Evolutionary conservation across 164 flowering plant genomes (phyloP).

Genomic region (Houttuynia cordata): DNA sequence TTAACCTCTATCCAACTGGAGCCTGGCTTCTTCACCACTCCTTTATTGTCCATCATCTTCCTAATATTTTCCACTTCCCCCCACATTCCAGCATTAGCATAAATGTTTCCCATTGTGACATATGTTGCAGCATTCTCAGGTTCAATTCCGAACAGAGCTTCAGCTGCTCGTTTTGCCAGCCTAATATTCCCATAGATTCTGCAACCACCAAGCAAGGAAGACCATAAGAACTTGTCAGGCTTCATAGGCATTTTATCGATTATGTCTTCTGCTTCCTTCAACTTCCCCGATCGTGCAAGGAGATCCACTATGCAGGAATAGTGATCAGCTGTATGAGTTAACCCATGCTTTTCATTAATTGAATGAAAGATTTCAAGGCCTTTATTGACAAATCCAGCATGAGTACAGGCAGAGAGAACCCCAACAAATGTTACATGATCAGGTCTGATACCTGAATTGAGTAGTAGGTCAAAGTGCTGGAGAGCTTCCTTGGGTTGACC

Average conservation of each 20-base stretch:
- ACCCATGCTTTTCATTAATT: slow-evolving; percentile 19
- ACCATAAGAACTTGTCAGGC: slow-evolving; percentile 25
- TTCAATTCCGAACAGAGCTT: slow-evolving; percentile 21
- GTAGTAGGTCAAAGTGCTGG: slow-evolving; percentile 17
- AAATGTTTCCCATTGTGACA: slow-evolving; percentile 23
- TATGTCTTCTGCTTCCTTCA: slow-evolving; percentile 23
- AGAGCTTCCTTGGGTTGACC: slow-evolving; percentile 22
- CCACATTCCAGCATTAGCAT: slow-evolving; percentile 27
- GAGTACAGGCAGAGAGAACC: slow-evolving; percentile 26
- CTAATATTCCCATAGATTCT: slow-evolving; percentile 18
- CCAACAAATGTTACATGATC: slow-evolving; percentile 24
- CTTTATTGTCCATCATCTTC: slow-evolving; percentile 16
- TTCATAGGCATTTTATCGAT: slow-evolving; percentile 22
- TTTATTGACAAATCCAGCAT: slow-evolving; percentile 23
- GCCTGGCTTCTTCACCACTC: slow-evolving; percentile 24
- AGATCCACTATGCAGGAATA: slow-evolving; percentile 27
- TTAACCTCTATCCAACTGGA: slow-evolving; percentile 23
- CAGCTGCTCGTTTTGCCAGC: slow-evolving; percentile 22
- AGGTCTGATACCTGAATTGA: slow-evolving; percentile 17
- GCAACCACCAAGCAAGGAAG: slow-evolving; percentile 27
- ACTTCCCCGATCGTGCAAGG: slow-evolving; percentile 16
- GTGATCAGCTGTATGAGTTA: slow-evolving; percentile 16
- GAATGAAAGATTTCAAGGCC: slow-evolving; percentile 21
- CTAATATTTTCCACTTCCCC: slow-evolving; percentile 18
- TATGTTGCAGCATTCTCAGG: slow-evolving; percentile 28